Evolutionary conservation across 768 basidiomycete species (phyloP), one percentile per base, ranked within the genome.

Genomic region (Leccinum barrowsii): DNA sequence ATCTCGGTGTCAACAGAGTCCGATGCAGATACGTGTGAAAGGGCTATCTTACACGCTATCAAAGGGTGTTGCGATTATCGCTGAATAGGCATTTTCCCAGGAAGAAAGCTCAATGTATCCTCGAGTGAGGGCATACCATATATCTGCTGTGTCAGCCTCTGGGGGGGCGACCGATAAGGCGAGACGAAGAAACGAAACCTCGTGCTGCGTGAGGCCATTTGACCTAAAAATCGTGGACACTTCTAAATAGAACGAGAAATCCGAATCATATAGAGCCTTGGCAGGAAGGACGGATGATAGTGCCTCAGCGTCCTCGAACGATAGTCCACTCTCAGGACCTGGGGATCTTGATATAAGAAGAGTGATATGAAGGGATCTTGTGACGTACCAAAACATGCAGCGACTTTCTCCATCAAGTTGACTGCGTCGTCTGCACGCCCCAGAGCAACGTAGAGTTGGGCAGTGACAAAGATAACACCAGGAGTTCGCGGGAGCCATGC

Each of bases 31-130:
- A 49, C 5, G 50, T 42, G 59, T 51, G 47, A 49, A 35, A 40
- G 8, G 28, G 55, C 48, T 63, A 21, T 82, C 94, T 74, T 71
- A 97, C 94, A 90, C 78, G 65, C 85, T 84, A 61, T 87, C 82
- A 63, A 85, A 87, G 5, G 94, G 92, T 7, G 82, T 82, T 19
- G 84, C 78, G 68, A 90, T 84, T 67, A 98, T 73, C 22, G 86
- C 78, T 48, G 85, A 80, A 73, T 98, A 98, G 2, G 97, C 96
- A 65, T 93, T 87, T 65, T 95, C 92, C 74, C 88, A 97, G 61
- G 81, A 75, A 6, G 82, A 85, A 44, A 92, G 75, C 50, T 89
- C 87, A 19, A 83, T 84, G 54, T 86, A 82, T 28, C 90, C 89
- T 67, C 86, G 82, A 72, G 89, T 90, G 19, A 94, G 77, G 57